Base-by-base conservation (phyloP, 495 filamentous ascomycete genomes). In the Hyaloscypha hepaticicola region DNA sequence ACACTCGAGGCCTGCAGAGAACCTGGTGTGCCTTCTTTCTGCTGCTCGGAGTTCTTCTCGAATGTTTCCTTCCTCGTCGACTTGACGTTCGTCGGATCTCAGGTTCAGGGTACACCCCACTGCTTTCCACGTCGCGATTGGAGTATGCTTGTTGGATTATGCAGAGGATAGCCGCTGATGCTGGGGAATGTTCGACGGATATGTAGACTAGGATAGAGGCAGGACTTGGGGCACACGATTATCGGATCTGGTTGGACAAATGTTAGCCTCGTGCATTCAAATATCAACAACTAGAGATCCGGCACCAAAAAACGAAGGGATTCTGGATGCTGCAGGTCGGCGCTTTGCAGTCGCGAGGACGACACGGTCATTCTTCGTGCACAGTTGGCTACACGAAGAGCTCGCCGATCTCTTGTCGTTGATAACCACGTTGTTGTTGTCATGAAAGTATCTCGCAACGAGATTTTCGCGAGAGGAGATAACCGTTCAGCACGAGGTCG, bases 221-320 rank as follows among this genome's bases (percentile, higher is more conserved):
- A 65, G 69, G 31, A 60, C 50, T 27, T 58, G 41, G 57, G 60
- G 63, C 9, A 38, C 33, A 58, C 24, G 55, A 65, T 61, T 50
- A 48, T 63, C 52, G 65, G 67, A 64, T 68, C 69, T 70, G 65
- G 14, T 58, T 5, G 55, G 41, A 70, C 55, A 24, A 50, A 58
- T 24, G 61, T 68, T 48, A 68, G 65, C 61, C 56, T 56, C 41
- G 65, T 63, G 55, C 27, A 63, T 58, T 45, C 53, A 48, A 57
- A 26, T 19, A 26, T 22, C 22, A 14, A 45, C 41, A 65, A 52
- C 24, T 34, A n/a, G 34, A 58, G 31, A 52, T 31, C 38, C 33
- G 49, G 26, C 45, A 55, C 58, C 64, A 29, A 28, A 24, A 24
- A 26, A 9, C 27, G 52, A 28, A 45, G 58, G 24, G 7, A 21